Base-by-base conservation (phyloP, 164 flowering plant genomes). In the Protea cynaroides region DNA sequence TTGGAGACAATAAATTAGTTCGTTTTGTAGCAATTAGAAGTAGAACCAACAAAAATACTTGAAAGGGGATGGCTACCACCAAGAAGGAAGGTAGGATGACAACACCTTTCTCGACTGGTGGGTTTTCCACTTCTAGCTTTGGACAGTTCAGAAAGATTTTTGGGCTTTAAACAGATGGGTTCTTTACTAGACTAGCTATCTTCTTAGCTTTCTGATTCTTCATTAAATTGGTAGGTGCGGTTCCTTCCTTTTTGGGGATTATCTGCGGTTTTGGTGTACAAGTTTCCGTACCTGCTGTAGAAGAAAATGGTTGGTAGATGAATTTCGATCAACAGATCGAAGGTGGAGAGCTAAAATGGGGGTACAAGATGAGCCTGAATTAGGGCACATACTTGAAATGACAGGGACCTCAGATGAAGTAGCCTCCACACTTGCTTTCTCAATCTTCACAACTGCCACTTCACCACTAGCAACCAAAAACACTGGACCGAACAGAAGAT, bases 211-310 rank as follows among this genome's bases (percentile, higher is more conserved):
- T 78, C 70, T 72, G 83, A 1, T 65, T 70, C 67, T 81, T 83
- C 78, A 78, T 83, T 51, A 76, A 61, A 59, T 66, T 76, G 8
- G 73, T 56, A n/a, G 65, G 57, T 46, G 36, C 52, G 55, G 36
- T 49, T 37, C 53, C 58, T 52, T 55, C 75, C 53, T 78, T 76
- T 25, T 61, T 57, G 62, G 79, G 53, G 40, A 50, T 51, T 24
- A 61, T 54, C 18, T 68, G 71, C 21, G 79, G 82, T 53, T 74
- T 80, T 7, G 98, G 98, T 7, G 97, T 89, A 72, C 86, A 80
- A 49, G 70, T 77, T 52, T 81, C 89, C n/a, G 64, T 18, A 68
- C 46, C 75, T 56, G 66, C 40, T 55, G 44, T 25, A 6, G 21
- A 59, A 40, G 57, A 59, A 7, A 38, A 10, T 4, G 18, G 0